Conservation (phyloP, 108 stramenopile species). For the Conticribra weissflogii region DNA sequence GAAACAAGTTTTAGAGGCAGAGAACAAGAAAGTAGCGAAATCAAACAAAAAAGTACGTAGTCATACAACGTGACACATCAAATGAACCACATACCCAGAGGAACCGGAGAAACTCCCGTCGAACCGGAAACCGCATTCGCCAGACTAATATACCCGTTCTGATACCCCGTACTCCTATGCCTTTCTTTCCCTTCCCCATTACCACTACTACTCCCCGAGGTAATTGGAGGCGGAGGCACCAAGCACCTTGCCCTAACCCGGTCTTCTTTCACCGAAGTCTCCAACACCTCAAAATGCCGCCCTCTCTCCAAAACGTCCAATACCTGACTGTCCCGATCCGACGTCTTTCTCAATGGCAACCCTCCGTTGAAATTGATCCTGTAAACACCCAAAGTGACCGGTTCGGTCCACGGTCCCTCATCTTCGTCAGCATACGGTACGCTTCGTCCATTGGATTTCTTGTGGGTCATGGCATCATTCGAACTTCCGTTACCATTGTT, state of each 20-base stretch:
- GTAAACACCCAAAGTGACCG: conserved; percentile 44
- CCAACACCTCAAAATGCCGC: conserved; percentile 43
- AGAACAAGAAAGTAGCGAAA: too few species aligned
- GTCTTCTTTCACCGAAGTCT: conserved; percentile 43
- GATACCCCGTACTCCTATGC: background rate
- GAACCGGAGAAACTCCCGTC: conserved; percentile 33
- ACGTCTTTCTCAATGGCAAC: conserved; percentile 34
- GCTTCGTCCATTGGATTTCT: too few species aligned
- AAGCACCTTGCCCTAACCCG: conserved; percentile 39
- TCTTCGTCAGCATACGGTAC: conserved; percentile 28
- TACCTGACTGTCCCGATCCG: conserved; percentile 37
- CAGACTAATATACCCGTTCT: conserved; percentile 41
- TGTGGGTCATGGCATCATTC: background rate
- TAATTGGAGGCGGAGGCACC: conserved; percentile 13
- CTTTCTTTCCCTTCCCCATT: background rate
- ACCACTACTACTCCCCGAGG: background rate
- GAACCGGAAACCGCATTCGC: conserved; percentile 37
- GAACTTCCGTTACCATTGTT: background rate
- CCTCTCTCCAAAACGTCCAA: conserved; percentile 35
- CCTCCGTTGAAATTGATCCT: conserved; percentile 34
- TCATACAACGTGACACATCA: too few species aligned
- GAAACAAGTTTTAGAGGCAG: too few species aligned
- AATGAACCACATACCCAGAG: conserved; percentile 25
- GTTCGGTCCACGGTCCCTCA: conserved; percentile 47
- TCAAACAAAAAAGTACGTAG: too few species aligned